Percentiles rank a stretch among this genome's conserved stretches.
phyloP scores from a whole-genome alignment of 2,329 filamentous ascomycete genomes.

The Emmonsia crescens region DNA sequence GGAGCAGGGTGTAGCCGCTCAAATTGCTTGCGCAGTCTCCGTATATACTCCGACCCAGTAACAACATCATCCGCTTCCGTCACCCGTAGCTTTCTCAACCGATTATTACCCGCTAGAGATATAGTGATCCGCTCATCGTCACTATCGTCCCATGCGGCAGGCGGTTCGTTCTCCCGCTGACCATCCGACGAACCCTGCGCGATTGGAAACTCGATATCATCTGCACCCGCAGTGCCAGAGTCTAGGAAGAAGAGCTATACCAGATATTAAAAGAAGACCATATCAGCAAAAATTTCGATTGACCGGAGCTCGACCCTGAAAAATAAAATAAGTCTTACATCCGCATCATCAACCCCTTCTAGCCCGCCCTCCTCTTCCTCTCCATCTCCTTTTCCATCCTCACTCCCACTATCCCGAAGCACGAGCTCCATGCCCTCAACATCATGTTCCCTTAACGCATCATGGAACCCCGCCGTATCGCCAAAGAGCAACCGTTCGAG shows the following conservation, averaged over 20 bases:
- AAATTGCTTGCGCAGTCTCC: slow-evolving; percentile 67
- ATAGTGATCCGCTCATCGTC: slow-evolving; percentile 83
- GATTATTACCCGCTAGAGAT: slow-evolving; percentile 64
- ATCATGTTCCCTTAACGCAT: slow-evolving; percentile 54
- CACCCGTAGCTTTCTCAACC: slow-evolving; percentile 70
- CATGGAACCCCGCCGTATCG: slow-evolving; percentile 69
- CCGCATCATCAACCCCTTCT: slow-evolving; percentile 62
- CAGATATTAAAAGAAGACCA: slow-evolving; percentile 4
- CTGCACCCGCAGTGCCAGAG: slow-evolving; percentile 42
- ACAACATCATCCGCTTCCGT: slow-evolving; percentile 78
- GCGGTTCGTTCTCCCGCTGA: slow-evolving; percentile 16
- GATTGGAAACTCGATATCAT: neutral
- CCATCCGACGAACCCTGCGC: slow-evolving; percentile 2
- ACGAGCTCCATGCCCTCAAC: slow-evolving; percentile 32
- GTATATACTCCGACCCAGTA: slow-evolving; percentile 73
- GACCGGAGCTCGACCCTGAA: neutral
- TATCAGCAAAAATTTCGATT: neutral
- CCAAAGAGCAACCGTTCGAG: slow-evolving; percentile 84
- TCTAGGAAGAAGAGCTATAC: slow-evolving; percentile 69
- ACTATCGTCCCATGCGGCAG: slow-evolving; percentile 71
- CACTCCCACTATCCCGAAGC: slow-evolving; percentile 19
- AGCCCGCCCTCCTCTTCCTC: slow-evolving; percentile 41
- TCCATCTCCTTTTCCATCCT: slow-evolving; percentile 34
- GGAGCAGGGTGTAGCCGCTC: slow-evolving; percentile 51
- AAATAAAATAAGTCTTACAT: slow-evolving; percentile 37